Evolutionary conservation across 2,329 filamentous ascomycete species (phyloP).

Genomic region (Fusarium chaquense): DNA sequence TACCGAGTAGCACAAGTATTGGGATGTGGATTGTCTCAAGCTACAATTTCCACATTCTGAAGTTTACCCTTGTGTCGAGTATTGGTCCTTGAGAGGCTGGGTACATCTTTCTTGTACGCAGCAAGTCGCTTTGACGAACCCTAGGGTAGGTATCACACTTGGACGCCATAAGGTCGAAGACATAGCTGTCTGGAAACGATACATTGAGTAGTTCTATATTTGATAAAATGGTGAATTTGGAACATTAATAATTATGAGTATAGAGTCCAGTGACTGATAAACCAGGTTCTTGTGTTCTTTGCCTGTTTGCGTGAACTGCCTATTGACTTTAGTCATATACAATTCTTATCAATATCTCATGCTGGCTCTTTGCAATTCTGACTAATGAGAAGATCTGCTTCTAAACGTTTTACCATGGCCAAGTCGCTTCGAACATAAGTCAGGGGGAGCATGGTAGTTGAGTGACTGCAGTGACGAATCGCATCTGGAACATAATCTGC

Average conservation of each 20-base stretch:
- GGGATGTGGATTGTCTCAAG: conserved; percentile 27
- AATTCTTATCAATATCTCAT: no score
- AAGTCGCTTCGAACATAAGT: conserved; percentile 6
- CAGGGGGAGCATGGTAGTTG: conserved; percentile 12
- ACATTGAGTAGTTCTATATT: background rate
- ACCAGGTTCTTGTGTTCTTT: background rate
- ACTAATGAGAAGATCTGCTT: background rate
- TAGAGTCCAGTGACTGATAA: background rate
- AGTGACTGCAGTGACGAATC: conserved; percentile 14
- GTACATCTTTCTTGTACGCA: background rate
- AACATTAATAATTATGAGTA: background rate
- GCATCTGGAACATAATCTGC: conserved; percentile 39
- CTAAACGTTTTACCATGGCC: background rate
- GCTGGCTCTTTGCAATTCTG: no score
- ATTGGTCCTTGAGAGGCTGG: background rate
- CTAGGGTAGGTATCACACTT: background rate
- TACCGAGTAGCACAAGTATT: conserved; percentile 19
- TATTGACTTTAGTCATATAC: no score
- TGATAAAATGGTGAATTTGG: background rate
- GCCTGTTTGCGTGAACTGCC: background rate
- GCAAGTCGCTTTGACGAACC: background rate
- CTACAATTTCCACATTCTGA: conserved; percentile 13
- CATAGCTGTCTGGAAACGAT: background rate
- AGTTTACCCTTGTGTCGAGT: background rate
- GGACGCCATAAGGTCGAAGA: background rate